Evolutionary conservation across 163 green algal species (phyloP).

Genomic region (Prototheca stagnorum): DNA sequence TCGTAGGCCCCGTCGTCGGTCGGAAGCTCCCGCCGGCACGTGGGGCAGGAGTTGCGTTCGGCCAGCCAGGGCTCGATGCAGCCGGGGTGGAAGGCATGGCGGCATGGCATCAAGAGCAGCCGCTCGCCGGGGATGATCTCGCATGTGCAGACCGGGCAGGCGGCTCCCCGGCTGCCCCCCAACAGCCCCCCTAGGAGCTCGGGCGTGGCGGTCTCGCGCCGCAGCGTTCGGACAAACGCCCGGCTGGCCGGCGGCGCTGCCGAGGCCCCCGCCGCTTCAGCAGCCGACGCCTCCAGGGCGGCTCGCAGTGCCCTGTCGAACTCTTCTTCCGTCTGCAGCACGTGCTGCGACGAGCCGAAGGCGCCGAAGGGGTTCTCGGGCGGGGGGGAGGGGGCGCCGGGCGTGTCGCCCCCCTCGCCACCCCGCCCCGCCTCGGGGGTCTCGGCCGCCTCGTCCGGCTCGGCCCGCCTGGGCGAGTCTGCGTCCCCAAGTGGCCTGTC

Average conservation of each 20-base stretch:
- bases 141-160: neutral
- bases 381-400: too few relatives aligned
- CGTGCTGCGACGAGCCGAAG: too few relatives aligned
- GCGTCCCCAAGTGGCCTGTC: too few relatives aligned
- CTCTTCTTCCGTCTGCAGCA: too few relatives aligned
- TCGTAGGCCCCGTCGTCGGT: conserved; percentile 59
- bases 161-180: neutral
- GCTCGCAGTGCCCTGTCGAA: too few relatives aligned
- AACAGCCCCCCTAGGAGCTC: neutral
- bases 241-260: neutral
- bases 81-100: conserved; percentile 42
- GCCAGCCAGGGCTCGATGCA: conserved; percentile 56
- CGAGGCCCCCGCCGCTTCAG: too few relatives aligned
- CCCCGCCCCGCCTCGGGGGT: too few relatives aligned
- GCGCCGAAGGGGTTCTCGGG: neutral
- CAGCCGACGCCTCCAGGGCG: neutral
- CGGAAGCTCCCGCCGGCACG: conserved; percentile 44
- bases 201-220: neutral
- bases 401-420: too few relatives aligned
- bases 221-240: neutral
- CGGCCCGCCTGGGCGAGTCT: too few relatives aligned
- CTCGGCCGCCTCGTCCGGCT: too few relatives aligned
- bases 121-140: conserved; percentile 28
- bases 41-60: conserved; percentile 47
- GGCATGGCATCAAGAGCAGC: conserved; percentile 44